These are phyloP conservation scores for Mortierella polycephala DNA, from an alignment of 371 early-diverging fungal genomes.

Conservation along the genomic window DNA sequence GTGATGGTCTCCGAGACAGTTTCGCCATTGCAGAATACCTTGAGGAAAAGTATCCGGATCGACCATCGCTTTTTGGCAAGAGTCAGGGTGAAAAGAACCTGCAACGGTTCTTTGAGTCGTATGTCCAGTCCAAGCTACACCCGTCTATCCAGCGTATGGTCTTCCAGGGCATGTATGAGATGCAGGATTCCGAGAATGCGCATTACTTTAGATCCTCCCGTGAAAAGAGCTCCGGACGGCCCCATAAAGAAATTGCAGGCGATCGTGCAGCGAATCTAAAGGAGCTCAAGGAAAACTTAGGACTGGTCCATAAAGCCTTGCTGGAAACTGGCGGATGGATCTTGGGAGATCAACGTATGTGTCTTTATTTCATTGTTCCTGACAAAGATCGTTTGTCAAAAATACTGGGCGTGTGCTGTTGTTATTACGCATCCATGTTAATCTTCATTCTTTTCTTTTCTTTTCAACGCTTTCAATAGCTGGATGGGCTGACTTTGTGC, in stretches of 20 bases:
- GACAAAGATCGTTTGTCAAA: neutral
- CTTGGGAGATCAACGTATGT: conserved; percentile 41
- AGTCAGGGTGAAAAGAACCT: conserved; percentile 43
- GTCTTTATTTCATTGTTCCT: neutral
- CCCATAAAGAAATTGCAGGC: conserved; percentile 30
- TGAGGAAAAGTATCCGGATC: conserved; percentile 49
- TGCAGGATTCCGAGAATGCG: conserved; percentile 44
- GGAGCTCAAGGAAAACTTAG: conserved; percentile 34
- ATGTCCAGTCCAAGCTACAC: conserved; percentile 43
- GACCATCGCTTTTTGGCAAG: conserved; percentile 40
- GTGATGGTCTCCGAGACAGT: conserved; percentile 34
- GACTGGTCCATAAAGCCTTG: conserved; percentile 27
- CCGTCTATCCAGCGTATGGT: conserved; percentile 46
- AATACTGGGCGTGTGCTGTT: neutral
- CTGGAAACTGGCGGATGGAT: conserved; percentile 33
- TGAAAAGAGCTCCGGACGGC: conserved; percentile 34
- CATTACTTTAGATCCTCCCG: conserved; percentile 46
- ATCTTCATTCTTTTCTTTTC: neutral
- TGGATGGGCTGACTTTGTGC: conserved; percentile 47
- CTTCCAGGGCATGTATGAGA: conserved; percentile 35
- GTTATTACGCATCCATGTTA: neutral
- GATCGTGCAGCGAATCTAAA: conserved; percentile 24
- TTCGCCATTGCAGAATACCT: conserved; percentile 50
- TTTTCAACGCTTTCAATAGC: conserved; percentile 9
- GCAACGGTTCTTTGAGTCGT: conserved; percentile 47